Base-by-base conservation (phyloP, 805 yeast genomes). In the Saccharomycopsis guyanensis region DNA sequence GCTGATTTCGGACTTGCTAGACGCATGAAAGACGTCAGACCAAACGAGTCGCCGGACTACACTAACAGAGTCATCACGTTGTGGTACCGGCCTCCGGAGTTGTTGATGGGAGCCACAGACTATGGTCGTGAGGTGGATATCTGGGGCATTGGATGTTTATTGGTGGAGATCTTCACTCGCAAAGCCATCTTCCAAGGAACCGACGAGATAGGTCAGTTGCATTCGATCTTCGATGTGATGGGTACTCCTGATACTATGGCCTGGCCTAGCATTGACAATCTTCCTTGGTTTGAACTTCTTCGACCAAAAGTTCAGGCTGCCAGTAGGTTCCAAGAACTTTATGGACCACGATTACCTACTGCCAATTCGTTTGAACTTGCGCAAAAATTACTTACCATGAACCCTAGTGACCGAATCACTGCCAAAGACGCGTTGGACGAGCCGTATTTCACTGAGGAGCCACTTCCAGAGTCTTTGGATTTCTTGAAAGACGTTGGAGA, bases 31-130 rank as follows among this genome's bases (percentile, higher is more conserved):
- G 69, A 72, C 20, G 65, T 74, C 31, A 67, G 66, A 51, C 60
- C 66, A 2, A 70, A 71, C 6, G 75, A 74, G 40, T 69, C 75
- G 18, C 84, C 86, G 3, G 93, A 88, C 56, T 91, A 91, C 63
- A 91, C 98, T 1, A 93, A 93, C 61, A 68, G 98, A 46, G 97
- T 93, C 35, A 93, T 93, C 45, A 93, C 98, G 0, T 68, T 93
- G 33, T 93, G 98, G 98, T 91, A 93, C 62, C 74, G 98, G 49
- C 98, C 98, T 1, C 97, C 97, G 0, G 98, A 91, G 62, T 71
- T 93, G 27, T 66, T 93, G 33, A 64, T 93, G 48, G 98, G 98
- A 1, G 80, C 95, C 0, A 89, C 97, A 0, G 81, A 80, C 49
- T 93, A 93, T 63, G 93, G 89, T 0, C 66, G 87, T 35, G 96